phyloP scores from a whole-genome alignment of 2,329 filamentous ascomycete genomes.

The Dactylonectria estremocensis region DNA sequence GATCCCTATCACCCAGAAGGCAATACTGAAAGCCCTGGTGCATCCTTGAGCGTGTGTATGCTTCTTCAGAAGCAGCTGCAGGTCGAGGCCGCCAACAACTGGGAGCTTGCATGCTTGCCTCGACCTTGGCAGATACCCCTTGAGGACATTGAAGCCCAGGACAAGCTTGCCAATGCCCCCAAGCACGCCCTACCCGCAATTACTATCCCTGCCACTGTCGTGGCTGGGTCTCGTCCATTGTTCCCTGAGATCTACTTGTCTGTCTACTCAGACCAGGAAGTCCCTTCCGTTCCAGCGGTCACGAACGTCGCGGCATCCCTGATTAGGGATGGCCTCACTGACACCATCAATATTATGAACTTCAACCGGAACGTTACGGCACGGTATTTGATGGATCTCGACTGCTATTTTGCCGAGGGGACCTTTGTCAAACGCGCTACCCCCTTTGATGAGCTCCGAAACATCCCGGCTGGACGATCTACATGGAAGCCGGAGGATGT shows the following conservation, averaged over 20 bases:
- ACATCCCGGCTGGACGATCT: constrained; percentile 74
- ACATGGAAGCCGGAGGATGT: constrained; percentile 99
- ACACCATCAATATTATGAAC: constrained; percentile 94
- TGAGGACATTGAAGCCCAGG: constrained; percentile 72
- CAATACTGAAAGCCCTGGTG: constrained; percentile 74
- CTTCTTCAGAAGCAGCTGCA: constrained; percentile 90
- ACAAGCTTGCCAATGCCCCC: constrained; percentile 70
- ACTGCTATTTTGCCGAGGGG: constrained; percentile 91
- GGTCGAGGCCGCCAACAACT: constrained; percentile 79
- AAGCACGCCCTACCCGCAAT: constrained; percentile 87
- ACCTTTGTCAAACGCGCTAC: constrained; percentile 96
- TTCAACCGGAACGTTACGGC: constrained; percentile 92
- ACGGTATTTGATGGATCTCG: constrained; percentile 91
- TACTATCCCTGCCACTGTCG: constrained; percentile 81
- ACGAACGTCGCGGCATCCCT: constrained; percentile 85
- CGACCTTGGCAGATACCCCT: constrained; percentile 77
- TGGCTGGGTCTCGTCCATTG: constrained; percentile 80
- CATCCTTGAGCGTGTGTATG: constrained; percentile 79
- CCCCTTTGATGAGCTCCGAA: constrained; percentile 89
- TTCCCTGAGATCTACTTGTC: constrained; percentile 97
- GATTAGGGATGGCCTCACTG: constrained; percentile 86
- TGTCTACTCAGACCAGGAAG: constrained; percentile 88
- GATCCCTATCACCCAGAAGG: constrained; percentile 83
- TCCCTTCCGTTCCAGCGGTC: constrained; percentile 88
- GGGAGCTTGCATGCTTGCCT: constrained; percentile 80